Base-by-base conservation (phyloP, 2,329 filamentous ascomycete genomes). In the Akanthomyces dipterigenus region DNA sequence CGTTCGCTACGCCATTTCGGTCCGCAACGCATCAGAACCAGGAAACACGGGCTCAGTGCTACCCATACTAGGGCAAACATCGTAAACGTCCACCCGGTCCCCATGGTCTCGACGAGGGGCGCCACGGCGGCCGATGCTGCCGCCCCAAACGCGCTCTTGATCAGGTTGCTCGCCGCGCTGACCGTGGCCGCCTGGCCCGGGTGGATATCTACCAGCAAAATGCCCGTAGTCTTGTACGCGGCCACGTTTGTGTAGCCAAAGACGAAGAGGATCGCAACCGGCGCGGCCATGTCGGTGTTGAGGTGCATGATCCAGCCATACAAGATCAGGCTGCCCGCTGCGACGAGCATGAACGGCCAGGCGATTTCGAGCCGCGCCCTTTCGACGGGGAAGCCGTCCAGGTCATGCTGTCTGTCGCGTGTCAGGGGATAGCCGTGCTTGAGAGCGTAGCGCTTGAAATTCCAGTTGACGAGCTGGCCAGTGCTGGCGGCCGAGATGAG, bases 401-500 rank as follows among this genome's bases (percentile, higher is more conserved):
- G 66, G 63, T 79, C 74, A 36, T 75, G 70, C 63, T 76, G 77
- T 20, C 79, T 77, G 49, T 76, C 78, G 64, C 76, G 78, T 54
- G 76, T 77, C 56, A 85, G 74, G 0, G 74, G 65, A 16, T 86
- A 70, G 6, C 80, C 80, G 0, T 82, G 70, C 1, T 70, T 72
- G 11, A 70, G 69, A 1, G 84, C 83, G 61, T 85, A 77, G 9
- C 85, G 80, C 0, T 78, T 76, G 69, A 85, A 89, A 69, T 87
- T 88, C 73, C 79, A 80, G 70, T 89, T 86, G n/a, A 88, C 76
- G 2, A 83, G 64, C 12, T 77, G 77, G 2, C 86, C 83, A 3
- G 50, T 54, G 50, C 34, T 54, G 5, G 26, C 50, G 50, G 50
- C 34, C 9, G 50, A 54, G 11, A 54, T 2, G 20, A 54, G 50